Conservation (phyloP, 257 asterid species). For the Ilex aquifolium region DNA sequence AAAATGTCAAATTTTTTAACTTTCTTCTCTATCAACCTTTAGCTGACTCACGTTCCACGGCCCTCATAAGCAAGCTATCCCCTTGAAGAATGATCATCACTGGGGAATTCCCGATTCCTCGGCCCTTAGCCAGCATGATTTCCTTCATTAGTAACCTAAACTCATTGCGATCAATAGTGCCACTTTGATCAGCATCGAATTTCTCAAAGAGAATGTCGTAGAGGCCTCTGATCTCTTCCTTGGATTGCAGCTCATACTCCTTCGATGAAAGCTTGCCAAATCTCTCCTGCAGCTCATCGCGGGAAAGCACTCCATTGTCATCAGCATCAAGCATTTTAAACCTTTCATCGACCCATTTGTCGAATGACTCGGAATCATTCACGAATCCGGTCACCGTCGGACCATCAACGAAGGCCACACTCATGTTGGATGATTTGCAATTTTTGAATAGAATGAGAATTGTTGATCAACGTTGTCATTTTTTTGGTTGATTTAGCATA, state of each 20-base stretch:
- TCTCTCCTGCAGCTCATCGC: constrained; percentile 41
- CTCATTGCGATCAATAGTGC: constrained; percentile 34
- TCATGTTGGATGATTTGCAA: constrained; percentile 19
- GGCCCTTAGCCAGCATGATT: constrained; percentile 60
- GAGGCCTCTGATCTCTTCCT: constrained; percentile 41
- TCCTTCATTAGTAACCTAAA: constrained; percentile 43
- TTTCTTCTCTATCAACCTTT: not conserved
- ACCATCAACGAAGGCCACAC: constrained; percentile 47
- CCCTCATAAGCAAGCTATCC: constrained; percentile 67
- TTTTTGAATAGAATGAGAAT: no score
- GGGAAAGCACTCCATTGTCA: constrained; percentile 45
- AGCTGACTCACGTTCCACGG: constrained; percentile 26
- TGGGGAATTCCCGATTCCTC: constrained; percentile 59
- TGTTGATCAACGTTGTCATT: no score
- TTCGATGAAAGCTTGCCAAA: constrained; percentile 29
- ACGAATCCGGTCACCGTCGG: constrained; percentile 40
- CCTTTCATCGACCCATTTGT: constrained; percentile 36
- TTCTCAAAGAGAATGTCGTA: constrained; percentile 38
- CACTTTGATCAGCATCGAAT: constrained; percentile 39
- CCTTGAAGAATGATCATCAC: constrained; percentile 51
- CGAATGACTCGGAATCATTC: constrained; percentile 36
- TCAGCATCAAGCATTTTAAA: constrained; percentile 46
- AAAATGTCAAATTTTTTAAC: no score
- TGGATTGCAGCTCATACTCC: constrained; percentile 51
- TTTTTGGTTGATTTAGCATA: no score